Evolutionary conservation across 441 rosid species (phyloP).

Genomic region (Croton laevigatus): DNA sequence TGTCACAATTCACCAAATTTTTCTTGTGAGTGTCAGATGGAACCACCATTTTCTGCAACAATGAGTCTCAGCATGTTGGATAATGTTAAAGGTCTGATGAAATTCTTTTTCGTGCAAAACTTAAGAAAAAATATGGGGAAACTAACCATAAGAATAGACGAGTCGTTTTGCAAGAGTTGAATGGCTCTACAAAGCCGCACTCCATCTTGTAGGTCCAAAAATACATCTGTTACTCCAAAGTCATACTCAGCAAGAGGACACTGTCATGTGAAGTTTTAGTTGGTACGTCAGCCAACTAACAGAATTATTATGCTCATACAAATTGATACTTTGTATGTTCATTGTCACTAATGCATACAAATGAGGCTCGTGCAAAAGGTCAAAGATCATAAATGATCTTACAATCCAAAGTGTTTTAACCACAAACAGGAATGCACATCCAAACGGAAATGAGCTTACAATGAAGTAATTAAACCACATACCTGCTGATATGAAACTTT

Average conservation of each 20-base stretch:
- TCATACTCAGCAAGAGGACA: slow-evolving; percentile 66
- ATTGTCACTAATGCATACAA: not conserved
- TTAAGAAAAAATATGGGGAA: not conserved
- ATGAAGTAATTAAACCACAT: slow-evolving; percentile 24
- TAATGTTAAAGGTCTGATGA: slow-evolving; percentile 9
- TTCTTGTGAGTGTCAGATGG: slow-evolving; percentile 78
- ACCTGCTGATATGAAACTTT: slow-evolving; percentile 86
- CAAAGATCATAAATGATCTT: not conserved
- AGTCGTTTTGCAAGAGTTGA: slow-evolving; percentile 73
- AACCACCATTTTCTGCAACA: slow-evolving; percentile 64
- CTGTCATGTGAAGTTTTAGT: slow-evolving; percentile 38
- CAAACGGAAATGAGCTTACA: not conserved
- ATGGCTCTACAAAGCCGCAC: slow-evolving; percentile 86
- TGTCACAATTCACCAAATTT: slow-evolving; percentile 63
- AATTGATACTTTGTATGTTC: not conserved
- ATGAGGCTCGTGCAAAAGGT: not conserved
- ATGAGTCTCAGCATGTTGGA: slow-evolving; percentile 14
- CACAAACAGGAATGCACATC: slow-evolving; percentile 6
- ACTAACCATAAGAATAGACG: slow-evolving; percentile 77
- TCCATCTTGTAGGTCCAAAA: slow-evolving; percentile 86
- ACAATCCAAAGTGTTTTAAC: not conserved
- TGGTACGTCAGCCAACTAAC: not conserved
- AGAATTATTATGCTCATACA: not conserved
- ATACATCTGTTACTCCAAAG: slow-evolving; percentile 64
- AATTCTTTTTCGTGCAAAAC: not conserved